Evolutionary conservation across 257 asterid species (phyloP).

Genomic region (Solanum tarijense): DNA sequence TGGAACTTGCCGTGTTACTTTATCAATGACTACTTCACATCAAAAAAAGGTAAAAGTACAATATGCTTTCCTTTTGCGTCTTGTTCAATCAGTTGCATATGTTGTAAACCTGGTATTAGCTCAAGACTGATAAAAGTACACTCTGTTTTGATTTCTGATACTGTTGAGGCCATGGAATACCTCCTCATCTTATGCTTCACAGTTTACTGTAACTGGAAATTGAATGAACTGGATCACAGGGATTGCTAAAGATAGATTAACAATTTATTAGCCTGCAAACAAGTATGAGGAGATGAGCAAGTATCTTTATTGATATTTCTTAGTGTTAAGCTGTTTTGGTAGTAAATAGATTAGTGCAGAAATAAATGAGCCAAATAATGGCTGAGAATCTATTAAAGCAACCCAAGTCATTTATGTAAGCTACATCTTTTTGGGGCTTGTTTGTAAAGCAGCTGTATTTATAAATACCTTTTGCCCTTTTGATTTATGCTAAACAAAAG

Average conservation of each 20-base stretch:
- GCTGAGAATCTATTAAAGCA: not conserved
- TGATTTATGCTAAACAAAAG: not conserved
- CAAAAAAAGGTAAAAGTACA: not conserved
- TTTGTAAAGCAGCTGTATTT: not conserved
- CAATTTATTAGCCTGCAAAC: not conserved
- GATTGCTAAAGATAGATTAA: not conserved
- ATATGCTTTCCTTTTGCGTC: not conserved
- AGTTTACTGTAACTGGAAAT: not conserved
- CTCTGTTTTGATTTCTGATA: not conserved
- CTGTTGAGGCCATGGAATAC: not conserved
- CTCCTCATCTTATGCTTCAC: not conserved
- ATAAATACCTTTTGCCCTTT: not conserved
- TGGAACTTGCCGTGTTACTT: not conserved
- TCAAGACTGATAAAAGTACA: not conserved
- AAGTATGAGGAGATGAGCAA: not conserved
- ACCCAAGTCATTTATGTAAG: not conserved
- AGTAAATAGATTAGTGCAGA: not conserved
- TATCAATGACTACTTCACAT: constrained; percentile 1
- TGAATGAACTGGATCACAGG: not conserved
- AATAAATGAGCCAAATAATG: not conserved
- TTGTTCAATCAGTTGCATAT: not conserved
- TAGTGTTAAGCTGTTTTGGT: not conserved
- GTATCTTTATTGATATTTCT: not conserved
- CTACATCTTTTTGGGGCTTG: not conserved
- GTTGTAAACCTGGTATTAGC: not conserved